Percentiles rank a stretch among this genome's conserved stretches.
phyloP scores from a whole-genome alignment of 2,329 filamentous ascomycete genomes.

The Clonostachys sp. region DNA sequence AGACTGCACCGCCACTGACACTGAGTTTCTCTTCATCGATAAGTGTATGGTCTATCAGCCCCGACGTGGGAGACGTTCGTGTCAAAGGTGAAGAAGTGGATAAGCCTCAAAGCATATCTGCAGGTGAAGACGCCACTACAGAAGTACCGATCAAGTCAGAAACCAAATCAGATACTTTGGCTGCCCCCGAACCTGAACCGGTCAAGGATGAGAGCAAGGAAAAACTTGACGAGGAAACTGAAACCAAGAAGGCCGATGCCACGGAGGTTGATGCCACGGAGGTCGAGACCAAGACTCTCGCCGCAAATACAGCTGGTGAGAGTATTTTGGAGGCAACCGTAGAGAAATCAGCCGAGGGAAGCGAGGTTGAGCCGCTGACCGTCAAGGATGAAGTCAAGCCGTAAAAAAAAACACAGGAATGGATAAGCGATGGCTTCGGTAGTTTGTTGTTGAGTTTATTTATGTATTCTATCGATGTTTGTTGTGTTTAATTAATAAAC shows the following conservation, averaged over 20 bases:
- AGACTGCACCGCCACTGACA: slow-evolving; percentile 23
- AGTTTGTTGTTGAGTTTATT: too few relatives aligned
- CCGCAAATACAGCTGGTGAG: slow-evolving; percentile 36
- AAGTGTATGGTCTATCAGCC: slow-evolving; percentile 41
- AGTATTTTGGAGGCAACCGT: slow-evolving; percentile 32
- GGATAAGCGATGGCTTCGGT: too few relatives aligned
- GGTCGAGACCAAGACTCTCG: slow-evolving; percentile 26
- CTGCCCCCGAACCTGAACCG: not conserved
- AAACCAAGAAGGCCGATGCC: not conserved
- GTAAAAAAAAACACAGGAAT: slow-evolving; percentile 2
- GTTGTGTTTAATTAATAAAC: too few relatives aligned
- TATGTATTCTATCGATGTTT: too few relatives aligned
- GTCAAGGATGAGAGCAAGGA: not conserved
- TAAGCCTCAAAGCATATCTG: not conserved
- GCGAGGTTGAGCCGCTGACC: slow-evolving; percentile 24
- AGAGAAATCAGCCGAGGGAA: slow-evolving; percentile 22
- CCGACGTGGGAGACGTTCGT: slow-evolving; percentile 38
- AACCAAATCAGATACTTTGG: not conserved
- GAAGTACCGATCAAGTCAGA: not conserved
- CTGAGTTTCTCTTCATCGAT: slow-evolving; percentile 31
- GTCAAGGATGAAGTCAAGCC: slow-evolving; percentile 25
- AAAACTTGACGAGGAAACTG: slow-evolving; percentile 2
- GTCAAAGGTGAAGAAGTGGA: slow-evolving; percentile 10
- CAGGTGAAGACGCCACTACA: not conserved
- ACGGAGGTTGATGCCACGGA: not conserved